phyloP scores from a whole-genome alignment of 2,329 filamentous ascomycete species.

The Colletotrichum magnum region DNA sequence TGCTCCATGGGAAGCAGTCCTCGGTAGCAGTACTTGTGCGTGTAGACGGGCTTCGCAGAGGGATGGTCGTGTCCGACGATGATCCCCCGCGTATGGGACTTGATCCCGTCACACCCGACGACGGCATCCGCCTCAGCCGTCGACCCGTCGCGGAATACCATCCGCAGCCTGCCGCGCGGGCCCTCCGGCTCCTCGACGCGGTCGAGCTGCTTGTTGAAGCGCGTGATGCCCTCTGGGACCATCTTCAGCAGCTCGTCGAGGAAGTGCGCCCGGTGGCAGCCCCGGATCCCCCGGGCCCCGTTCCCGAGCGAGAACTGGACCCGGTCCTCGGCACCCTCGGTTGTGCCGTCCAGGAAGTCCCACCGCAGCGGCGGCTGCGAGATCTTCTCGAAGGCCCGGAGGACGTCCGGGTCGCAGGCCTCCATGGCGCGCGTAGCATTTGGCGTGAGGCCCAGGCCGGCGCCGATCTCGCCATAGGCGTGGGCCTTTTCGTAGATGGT shows the following conservation, averaged over 20 bases:
- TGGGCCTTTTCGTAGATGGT: slow-evolving; percentile 62
- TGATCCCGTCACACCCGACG: slow-evolving; percentile 74
- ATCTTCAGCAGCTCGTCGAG: slow-evolving; percentile 55
- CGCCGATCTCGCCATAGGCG: slow-evolving; percentile 61
- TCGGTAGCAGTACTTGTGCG: slow-evolving; percentile 72
- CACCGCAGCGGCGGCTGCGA: slow-evolving; percentile 38
- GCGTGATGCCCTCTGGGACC: slow-evolving; percentile 47
- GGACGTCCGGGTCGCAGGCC: slow-evolving; percentile 44
- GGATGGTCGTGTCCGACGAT: slow-evolving; percentile 61
- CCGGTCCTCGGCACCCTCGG: background rate
- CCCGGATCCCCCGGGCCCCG: background rate
- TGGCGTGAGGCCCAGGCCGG: slow-evolving; percentile 65
- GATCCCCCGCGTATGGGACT: slow-evolving; percentile 60
- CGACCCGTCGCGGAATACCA: slow-evolving; percentile 57
- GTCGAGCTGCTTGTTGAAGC: slow-evolving; percentile 48
- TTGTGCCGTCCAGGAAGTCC: slow-evolving; percentile 39
- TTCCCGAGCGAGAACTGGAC: slow-evolving; percentile 11
- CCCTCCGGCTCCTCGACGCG: slow-evolving; percentile 46
- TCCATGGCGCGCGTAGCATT: slow-evolving; percentile 63
- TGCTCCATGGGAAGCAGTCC: slow-evolving; percentile 62
- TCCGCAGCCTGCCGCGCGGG: slow-evolving; percentile 36
- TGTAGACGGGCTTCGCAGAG: slow-evolving; percentile 59
- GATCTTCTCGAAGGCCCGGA: slow-evolving; percentile 54
- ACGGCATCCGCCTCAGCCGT: slow-evolving; percentile 57
- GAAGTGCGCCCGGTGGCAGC: slow-evolving; percentile 34